A percentile compares a stretch with the other conserved stretches of the same genome.
Evolutionary conservation across 345 rosid genomes (phyloP).

Genomic region (Crucihimalaya himalaica): DNA sequence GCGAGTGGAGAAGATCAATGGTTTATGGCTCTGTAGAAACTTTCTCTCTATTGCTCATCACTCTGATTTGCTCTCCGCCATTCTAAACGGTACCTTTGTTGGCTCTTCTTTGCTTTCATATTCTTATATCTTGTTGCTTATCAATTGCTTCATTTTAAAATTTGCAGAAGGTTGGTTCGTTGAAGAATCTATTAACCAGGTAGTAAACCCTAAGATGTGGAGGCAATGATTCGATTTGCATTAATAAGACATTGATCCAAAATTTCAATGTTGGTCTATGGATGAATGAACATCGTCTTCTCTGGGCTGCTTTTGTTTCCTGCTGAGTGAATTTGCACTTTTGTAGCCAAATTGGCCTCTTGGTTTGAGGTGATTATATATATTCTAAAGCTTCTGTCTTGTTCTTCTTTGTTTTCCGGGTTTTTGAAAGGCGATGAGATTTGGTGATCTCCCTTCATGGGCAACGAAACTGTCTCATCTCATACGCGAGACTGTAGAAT

Average conservation of each 20-base stretch:
- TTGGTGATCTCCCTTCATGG: constrained; percentile 88
- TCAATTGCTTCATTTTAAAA: background rate
- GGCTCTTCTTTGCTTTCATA: background rate
- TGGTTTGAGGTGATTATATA: constrained; percentile 4
- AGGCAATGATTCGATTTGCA: background rate
- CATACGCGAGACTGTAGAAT: constrained; percentile 52
- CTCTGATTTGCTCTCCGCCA: constrained; percentile 55
- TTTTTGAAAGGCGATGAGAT: constrained; percentile 76
- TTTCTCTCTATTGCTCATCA: constrained; percentile 67
- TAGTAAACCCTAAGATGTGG: too few species aligned
- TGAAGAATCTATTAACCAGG: constrained; percentile 79
- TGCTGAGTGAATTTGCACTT: background rate
- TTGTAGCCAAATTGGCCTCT: background rate
- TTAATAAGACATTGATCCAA: background rate
- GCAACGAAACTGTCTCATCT: constrained; percentile 57
- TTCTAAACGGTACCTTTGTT: constrained; percentile 50
- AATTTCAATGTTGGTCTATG: constrained; percentile 1
- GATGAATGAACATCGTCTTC: background rate
- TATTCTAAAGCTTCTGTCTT: constrained; percentile 6
- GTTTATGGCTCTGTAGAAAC: constrained; percentile 68
- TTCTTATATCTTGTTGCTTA: background rate
- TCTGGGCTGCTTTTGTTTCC: background rate
- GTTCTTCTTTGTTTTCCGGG: background rate
- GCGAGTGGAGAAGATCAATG: constrained; percentile 50
- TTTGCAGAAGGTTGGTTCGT: constrained; percentile 83